phyloP scores from a whole-genome alignment of 2,329 filamentous ascomycete genomes.

The Nothopassalora personata region DNA sequence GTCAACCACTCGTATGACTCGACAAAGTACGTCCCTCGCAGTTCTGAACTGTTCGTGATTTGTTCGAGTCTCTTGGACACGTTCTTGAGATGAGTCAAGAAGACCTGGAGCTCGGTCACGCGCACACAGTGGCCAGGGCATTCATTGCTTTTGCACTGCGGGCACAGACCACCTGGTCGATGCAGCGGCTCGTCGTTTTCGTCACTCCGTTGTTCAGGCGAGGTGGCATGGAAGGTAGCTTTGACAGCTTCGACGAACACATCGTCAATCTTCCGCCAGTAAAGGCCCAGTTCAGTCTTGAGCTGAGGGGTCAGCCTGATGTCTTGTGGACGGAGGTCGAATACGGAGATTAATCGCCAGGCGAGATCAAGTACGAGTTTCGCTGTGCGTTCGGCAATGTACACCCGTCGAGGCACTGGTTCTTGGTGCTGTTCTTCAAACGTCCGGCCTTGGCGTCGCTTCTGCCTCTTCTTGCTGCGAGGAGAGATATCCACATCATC shows the following conservation, averaged over 20 bases:
- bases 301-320: not conserved
- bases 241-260: slow-evolving; percentile 13
- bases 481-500: not conserved
- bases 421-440: not conserved
- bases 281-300: not conserved
- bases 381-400: slow-evolving; percentile 15
- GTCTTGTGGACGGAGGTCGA: slow-evolving; percentile 16
- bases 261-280: slow-evolving; percentile 15
- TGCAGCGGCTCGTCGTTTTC: not conserved
- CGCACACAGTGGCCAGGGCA: slow-evolving; percentile 3
- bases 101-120: not conserved
- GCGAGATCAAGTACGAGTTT: slow-evolving; percentile 17
- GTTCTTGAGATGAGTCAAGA: not conserved
- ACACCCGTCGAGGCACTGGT: not conserved
- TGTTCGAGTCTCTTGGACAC: not conserved
- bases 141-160: not conserved
- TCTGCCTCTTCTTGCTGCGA: not conserved
- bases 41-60: not conserved
- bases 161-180: not conserved
- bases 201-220: not conserved
- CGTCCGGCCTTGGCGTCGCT: not conserved
- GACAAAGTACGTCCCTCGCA: not conserved
- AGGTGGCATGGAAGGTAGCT: not conserved
- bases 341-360: slow-evolving; percentile 13
- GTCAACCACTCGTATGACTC: slow-evolving; percentile 1